A percentile compares a stretch with the other conserved stretches of the same genome.
phyloP scores from a whole-genome alignment of 2,329 filamentous ascomycete genomes.

The Chaetomium sp. region DNA sequence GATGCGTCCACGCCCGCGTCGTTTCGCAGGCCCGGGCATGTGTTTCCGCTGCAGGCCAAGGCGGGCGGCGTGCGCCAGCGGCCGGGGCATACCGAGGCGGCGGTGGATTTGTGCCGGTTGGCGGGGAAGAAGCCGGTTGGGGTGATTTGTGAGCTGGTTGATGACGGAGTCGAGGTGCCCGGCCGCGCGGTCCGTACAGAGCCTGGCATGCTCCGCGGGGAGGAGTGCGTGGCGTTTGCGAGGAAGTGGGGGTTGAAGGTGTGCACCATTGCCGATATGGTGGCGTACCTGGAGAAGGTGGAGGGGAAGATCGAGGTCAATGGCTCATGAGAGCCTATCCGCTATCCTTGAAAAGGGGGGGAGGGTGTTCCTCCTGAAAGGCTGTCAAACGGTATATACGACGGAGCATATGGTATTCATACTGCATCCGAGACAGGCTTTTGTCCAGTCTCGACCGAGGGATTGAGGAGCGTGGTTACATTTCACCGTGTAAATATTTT shows the following conservation, averaged over 20 bases:
- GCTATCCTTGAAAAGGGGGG: too few species aligned
- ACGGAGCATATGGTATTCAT: not conserved
- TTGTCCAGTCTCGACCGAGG: not conserved
- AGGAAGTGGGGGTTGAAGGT: conserved; percentile 86
- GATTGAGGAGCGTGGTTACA: not conserved
- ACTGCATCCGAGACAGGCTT: not conserved
- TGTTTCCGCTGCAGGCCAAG: conserved; percentile 79
- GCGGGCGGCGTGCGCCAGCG: conserved; percentile 79
- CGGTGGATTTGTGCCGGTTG: conserved; percentile 83
- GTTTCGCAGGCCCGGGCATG: conserved; percentile 84
- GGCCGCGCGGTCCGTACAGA: conserved; percentile 67
- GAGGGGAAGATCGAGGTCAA: conserved; percentile 62
- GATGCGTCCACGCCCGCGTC: conserved; percentile 56
- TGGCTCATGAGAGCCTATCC: conserved; percentile 39
- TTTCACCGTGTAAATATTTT: conserved; percentile 11
- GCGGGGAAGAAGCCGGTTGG: conserved; percentile 76
- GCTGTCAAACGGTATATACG: conserved; percentile 5
- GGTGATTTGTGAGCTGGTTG: conserved; percentile 90
- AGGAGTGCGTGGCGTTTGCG: conserved; percentile 86
- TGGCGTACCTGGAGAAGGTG: conserved; percentile 74
- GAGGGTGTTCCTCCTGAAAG: not conserved
- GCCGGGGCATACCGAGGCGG: conserved; percentile 89
- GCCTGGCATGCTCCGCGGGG: conserved; percentile 88
- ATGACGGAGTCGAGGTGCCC: conserved; percentile 73
- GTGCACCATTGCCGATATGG: conserved; percentile 92